Conservation (phyloP, 2,329 filamentous ascomycete species). For the Helicocarpus griseus region DNA sequence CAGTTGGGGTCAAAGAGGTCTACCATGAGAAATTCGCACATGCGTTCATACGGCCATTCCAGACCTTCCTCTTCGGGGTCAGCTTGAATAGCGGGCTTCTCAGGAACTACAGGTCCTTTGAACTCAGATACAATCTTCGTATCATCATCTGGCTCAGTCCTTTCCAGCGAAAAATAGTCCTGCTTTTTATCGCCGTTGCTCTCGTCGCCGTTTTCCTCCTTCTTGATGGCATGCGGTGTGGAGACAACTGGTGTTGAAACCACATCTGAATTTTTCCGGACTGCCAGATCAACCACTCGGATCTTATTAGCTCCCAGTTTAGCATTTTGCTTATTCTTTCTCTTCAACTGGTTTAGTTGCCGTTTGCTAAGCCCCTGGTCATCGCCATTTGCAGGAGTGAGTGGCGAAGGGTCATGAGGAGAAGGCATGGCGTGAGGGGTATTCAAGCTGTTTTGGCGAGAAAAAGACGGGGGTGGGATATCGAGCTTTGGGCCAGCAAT, state of each 20-base stretch:
- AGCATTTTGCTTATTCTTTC: slow-evolving; percentile 83
- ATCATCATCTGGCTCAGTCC: slow-evolving; percentile 73
- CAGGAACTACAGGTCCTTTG: slow-evolving; percentile 70
- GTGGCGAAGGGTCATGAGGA: slow-evolving; percentile 32
- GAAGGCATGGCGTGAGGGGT: slow-evolving; percentile 36
- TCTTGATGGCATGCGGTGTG: slow-evolving; percentile 48
- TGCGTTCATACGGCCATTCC: slow-evolving; percentile 88
- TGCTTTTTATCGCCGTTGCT: slow-evolving; percentile 53
- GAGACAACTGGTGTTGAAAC: slow-evolving; percentile 47
- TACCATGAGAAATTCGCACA: slow-evolving; percentile 87
- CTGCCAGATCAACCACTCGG: slow-evolving; percentile 76
- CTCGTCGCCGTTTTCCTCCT: slow-evolving; percentile 46
- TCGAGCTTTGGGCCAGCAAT: slow-evolving; percentile 37
- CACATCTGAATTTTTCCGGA: slow-evolving; percentile 53
- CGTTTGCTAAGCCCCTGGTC: slow-evolving; percentile 75
- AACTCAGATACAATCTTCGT: slow-evolving; percentile 90
- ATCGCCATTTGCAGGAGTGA: slow-evolving; percentile 42
- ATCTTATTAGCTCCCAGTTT: slow-evolving; percentile 85
- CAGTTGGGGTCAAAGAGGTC: slow-evolving; percentile 89
- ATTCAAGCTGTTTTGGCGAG: slow-evolving; percentile 35
- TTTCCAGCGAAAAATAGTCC: slow-evolving; percentile 88
- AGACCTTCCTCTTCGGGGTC: slow-evolving; percentile 67
- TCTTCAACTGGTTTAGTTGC: slow-evolving; percentile 87
- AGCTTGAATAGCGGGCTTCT: slow-evolving; percentile 76
- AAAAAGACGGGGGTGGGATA: slow-evolving; percentile 35